Conservation (phyloP, 83 land plant species). For the Thuja plicata region DNA sequence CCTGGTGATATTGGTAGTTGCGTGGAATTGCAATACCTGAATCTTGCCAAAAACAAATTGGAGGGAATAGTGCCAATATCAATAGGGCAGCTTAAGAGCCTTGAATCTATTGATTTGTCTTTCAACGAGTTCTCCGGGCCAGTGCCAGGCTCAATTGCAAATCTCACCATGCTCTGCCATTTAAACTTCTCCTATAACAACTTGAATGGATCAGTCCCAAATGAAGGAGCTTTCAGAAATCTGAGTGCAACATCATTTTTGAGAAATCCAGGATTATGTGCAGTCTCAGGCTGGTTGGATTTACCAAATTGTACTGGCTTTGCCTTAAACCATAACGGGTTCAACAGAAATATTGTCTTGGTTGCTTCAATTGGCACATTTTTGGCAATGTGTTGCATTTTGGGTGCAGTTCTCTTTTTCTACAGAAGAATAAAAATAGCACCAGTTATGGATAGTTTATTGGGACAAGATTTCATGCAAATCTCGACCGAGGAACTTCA, state of each 20-base stretch:
- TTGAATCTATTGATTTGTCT: constrained; percentile 41
- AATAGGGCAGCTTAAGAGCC: constrained; percentile 18
- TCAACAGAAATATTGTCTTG: not conserved
- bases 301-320: constrained; percentile 13
- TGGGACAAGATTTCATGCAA: too few relatives aligned
- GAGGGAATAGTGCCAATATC: not conserved
- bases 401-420: too few relatives aligned
- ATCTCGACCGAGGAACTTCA: too few relatives aligned
- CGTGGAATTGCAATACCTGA: constrained; percentile 4
- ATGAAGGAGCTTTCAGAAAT: constrained; percentile 34
- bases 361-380: not conserved
- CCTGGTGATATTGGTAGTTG: constrained; percentile 6
- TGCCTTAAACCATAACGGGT: too few relatives aligned
- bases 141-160: constrained; percentile 32
- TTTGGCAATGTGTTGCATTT: too few relatives aligned
- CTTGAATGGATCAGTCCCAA: constrained; percentile 48
- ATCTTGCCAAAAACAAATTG: constrained; percentile 16
- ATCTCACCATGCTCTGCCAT: constrained; percentile 26
- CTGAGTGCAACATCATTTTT: constrained; percentile 25
- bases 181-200: constrained; percentile 53
- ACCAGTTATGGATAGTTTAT: too few relatives aligned
- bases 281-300: constrained; percentile 19
- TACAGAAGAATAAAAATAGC: too few relatives aligned
- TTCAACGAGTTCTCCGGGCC: constrained; percentile 38
- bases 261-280: constrained; percentile 58